Base-by-base conservation (phyloP, 2,329 filamentous ascomycete species). In the Diaporthe velutina region DNA sequence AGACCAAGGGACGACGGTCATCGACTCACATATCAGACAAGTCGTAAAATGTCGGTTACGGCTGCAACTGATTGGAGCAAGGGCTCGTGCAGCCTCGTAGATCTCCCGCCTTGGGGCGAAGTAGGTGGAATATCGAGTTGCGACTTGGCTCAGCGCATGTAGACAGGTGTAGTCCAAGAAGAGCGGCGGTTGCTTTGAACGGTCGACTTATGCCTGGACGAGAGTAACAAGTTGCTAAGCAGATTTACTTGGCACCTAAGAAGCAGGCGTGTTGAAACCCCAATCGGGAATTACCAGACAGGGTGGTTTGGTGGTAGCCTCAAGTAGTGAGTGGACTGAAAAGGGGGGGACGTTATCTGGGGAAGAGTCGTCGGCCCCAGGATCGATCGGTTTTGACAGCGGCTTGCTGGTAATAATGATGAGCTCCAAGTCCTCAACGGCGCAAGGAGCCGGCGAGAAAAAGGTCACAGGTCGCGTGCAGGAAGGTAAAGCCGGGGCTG, bases 211-310 rank as follows among this genome's bases (percentile, higher is more conserved):
- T 45, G 42, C 45, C 42, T 15, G 52, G 15, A 22, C 19, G 73
- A 38, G 71, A 66, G 74, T 60, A 73, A 57, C 13, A 28, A 25
- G 35, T 28, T 25, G 40, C 35, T 22, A 38, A 35, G 42, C 45
- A 45, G 25, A 30, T 57, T 42, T 33, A 52, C 64, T 42, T 54
- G 55, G 54, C 70, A 60, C 48, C 64, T 54, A 45, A 50, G 28
- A 33, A 66, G 30, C 30, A 50, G 66, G 22, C 17, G 50, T 55
- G 25, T 54, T n/a, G 58, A 57, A 35, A 25, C n/a, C 57, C 75
- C 70, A 75, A 75, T 76, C 61, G 75, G 75, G 75, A 76, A 64
- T 73, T 74, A 64, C 35, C 61, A 73, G 48, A 58, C 66, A 57
- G 55, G 25, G 70, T 35, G 61, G 42, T 67, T 60, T 13, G 22